phyloP scores from a whole-genome alignment of 805 yeast species.

The Starmerella stigmatis region DNA sequence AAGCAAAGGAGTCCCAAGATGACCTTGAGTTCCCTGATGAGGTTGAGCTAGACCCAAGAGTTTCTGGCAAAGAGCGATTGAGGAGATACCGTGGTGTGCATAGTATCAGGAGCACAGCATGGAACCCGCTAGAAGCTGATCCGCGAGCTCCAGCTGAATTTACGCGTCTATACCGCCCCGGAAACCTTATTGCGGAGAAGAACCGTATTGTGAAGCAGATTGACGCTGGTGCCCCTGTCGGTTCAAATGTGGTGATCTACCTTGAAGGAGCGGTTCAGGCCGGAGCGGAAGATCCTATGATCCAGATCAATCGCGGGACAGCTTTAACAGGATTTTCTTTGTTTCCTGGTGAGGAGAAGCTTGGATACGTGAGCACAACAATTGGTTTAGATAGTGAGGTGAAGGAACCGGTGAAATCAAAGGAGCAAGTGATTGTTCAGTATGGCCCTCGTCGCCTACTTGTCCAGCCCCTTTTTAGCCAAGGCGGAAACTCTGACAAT shows the following conservation, averaged over 20 bases:
- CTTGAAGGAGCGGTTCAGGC: slow-evolving; percentile 28
- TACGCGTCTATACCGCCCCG: slow-evolving; percentile 61
- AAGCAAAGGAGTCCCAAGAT: slow-evolving; percentile 59
- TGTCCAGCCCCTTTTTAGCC: slow-evolving; percentile 74
- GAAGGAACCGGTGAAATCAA: slow-evolving; percentile 75
- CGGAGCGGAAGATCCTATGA: slow-evolving; percentile 4
- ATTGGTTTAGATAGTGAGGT: slow-evolving; percentile 84
- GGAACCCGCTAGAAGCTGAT: slow-evolving; percentile 84
- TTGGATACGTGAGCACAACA: slow-evolving; percentile 70
- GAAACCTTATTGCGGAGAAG: slow-evolving; percentile 65
- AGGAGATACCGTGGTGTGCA: slow-evolving; percentile 78
- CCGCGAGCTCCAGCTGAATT: slow-evolving; percentile 66
- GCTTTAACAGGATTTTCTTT: slow-evolving; percentile 51
- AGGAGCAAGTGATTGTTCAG: slow-evolving; percentile 71
- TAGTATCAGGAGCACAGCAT: slow-evolving; percentile 63
- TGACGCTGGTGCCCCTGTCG: slow-evolving; percentile 40
- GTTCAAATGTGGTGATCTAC: slow-evolving; percentile 51
- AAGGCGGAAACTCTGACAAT: slow-evolving; percentile 58
- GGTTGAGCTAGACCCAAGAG: slow-evolving; percentile 68
- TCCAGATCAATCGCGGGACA: slow-evolving; percentile 36
- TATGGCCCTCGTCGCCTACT: slow-evolving; percentile 86
- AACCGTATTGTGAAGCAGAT: slow-evolving; percentile 53
- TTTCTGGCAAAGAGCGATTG: slow-evolving; percentile 64
- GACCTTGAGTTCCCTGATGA: slow-evolving; percentile 95
- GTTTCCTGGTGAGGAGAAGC: slow-evolving; percentile 75